These are phyloP conservation scores for Yamadazyma songkhlaensis DNA, from an alignment of 1,139 yeast species.

Conservation along the genomic window DNA sequence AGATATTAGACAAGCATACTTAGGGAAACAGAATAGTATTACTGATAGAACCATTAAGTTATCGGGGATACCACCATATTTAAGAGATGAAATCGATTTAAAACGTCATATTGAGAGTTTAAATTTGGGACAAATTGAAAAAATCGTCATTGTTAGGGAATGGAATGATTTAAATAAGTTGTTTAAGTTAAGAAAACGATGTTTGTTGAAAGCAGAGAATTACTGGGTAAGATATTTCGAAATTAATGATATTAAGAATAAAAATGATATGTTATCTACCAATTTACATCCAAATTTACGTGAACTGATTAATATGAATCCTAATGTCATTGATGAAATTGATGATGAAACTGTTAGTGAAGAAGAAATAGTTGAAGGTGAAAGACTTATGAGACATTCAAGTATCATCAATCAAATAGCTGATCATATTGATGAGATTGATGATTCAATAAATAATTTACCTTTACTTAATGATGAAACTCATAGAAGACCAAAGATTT, in stretches of 20 bases:
- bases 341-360: constrained; percentile 1
- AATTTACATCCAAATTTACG: constrained; percentile 29
- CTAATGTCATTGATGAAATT: neutral
- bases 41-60: constrained; percentile 47
- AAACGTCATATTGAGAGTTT: constrained; percentile 72
- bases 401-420: constrained; percentile 20
- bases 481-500: constrained; percentile 48
- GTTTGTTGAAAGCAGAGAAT: constrained; percentile 60
- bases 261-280: constrained; percentile 27
- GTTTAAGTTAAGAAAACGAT: constrained; percentile 53
- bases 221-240: constrained; percentile 77
- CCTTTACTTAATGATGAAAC: constrained; percentile 29
- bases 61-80: constrained; percentile 63
- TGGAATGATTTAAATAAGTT: constrained; percentile 74
- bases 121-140: constrained; percentile 76
- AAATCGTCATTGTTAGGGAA: constrained; percentile 76
- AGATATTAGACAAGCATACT: constrained; percentile 38
- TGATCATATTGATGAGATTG: constrained; percentile 11
- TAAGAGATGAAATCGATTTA: constrained; percentile 67
- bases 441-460: constrained; percentile 18
- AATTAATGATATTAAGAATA: constrained; percentile 27
- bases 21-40: constrained; percentile 43
- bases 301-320: constrained; percentile 15
- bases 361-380: neutral
- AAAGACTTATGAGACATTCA: constrained; percentile 9